Percentiles rank a stretch among this genome's conserved stretches.
Conservation (phyloP, 2,329 filamentous ascomycete genomes). For the Colletotrichum sp. region DNA sequence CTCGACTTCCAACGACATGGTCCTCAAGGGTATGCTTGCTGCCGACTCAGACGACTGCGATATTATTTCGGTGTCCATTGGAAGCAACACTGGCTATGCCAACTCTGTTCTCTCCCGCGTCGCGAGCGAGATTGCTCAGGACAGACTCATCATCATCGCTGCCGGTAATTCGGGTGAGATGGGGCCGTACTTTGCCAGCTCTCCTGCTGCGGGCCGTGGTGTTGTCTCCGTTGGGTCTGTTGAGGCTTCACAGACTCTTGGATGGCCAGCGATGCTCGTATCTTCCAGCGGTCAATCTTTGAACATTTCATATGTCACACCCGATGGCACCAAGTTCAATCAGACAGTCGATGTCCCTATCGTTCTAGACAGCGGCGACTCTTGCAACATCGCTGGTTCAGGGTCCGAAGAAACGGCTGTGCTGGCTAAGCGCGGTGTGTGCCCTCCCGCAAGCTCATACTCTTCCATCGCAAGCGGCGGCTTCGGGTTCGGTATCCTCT, state of each 20-base stretch:
- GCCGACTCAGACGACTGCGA: slow-evolving; percentile 27
- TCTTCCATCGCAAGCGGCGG: not conserved
- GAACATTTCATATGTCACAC: slow-evolving; percentile 21
- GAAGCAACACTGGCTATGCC: slow-evolving; percentile 20
- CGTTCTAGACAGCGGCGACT: slow-evolving; percentile 15
- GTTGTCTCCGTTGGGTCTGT: slow-evolving; percentile 8
- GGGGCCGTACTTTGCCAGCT: slow-evolving; percentile 11
- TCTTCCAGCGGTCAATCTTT: slow-evolving; percentile 15
- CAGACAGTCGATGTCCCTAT: slow-evolving; percentile 5
- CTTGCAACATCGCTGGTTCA: slow-evolving; percentile 15
- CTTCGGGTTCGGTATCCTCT: slow-evolving; percentile 18
- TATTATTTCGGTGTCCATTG: slow-evolving; percentile 24
- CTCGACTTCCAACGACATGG: slow-evolving; percentile 22
- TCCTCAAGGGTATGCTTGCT: slow-evolving; percentile 24
- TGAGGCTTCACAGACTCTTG: slow-evolving; percentile 17
- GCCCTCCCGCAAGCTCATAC: not conserved
- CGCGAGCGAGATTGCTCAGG: slow-evolving; percentile 9
- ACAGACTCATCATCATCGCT: slow-evolving; percentile 10
- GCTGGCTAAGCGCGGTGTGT: slow-evolving; percentile 20
- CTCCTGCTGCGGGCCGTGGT: not conserved
- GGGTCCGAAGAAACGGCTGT: slow-evolving; percentile 6
- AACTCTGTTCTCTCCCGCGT: slow-evolving; percentile 6
- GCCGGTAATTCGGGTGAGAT: slow-evolving; percentile 6
- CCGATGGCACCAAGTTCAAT: slow-evolving; percentile 20
- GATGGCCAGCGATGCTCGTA: slow-evolving; percentile 18